phyloP scores from a whole-genome alignment of 768 basidiomycete genomes.

The Lactarius deliciosus region DNA sequence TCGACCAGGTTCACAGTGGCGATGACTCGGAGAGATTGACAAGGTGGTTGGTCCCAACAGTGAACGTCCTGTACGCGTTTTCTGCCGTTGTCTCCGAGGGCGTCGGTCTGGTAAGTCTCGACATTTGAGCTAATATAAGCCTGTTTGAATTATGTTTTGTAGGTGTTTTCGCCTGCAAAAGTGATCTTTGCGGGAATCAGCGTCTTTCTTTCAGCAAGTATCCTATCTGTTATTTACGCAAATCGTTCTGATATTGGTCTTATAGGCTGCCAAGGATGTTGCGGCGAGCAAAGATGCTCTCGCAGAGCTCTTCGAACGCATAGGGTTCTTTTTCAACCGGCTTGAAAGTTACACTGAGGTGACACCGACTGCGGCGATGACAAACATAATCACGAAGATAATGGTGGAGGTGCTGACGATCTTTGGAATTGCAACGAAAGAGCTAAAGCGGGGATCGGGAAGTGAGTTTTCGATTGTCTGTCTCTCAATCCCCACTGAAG shows the following conservation, averaged over 20 bases:
- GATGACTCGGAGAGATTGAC: too few species aligned
- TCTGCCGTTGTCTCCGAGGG: too few species aligned
- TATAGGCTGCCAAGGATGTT: background rate
- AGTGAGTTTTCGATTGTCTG: background rate
- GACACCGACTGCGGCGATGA: background rate
- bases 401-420: background rate
- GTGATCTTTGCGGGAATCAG: background rate
- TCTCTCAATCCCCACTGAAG: background rate
- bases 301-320: background rate
- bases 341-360: background rate
- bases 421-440: background rate
- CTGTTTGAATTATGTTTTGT: background rate
- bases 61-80: too few species aligned
- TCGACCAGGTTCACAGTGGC: too few species aligned
- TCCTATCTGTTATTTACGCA: background rate
- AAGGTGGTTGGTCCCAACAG: too few species aligned
- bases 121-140: background rate
- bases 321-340: background rate
- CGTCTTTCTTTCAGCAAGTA: background rate
- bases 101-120: too few species aligned
- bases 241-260: background rate
- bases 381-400: background rate
- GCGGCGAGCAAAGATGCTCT: background rate
- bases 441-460: background rate
- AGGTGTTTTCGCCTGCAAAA: background rate